Conservation (phyloP, 164 flowering plant genomes). For the Hamamelis virginiana region DNA sequence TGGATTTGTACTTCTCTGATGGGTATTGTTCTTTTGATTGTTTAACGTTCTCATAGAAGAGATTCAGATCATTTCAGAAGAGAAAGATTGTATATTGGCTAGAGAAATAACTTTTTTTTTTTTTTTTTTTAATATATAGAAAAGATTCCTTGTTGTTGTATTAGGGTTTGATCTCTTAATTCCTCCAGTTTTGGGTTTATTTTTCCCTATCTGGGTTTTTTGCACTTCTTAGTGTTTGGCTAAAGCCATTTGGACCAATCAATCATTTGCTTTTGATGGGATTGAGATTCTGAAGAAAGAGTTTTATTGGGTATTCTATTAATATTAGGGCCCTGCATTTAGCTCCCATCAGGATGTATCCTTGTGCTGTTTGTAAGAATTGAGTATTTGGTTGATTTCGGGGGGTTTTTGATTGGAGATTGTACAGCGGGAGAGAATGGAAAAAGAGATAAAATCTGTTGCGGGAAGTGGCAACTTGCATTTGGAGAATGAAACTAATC, state of each 20-base stretch:
- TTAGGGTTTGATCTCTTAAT: not conserved
- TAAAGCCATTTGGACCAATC: not conserved
- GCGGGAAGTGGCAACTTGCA: constrained; percentile 16
- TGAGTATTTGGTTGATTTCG: constrained; percentile 9
- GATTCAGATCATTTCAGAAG: not conserved
- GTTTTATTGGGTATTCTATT: not conserved
- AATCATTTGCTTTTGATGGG: not conserved
- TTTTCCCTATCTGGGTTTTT: not conserved
- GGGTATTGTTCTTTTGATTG: not conserved
- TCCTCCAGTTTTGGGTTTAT: not conserved
- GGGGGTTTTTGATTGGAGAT: not conserved
- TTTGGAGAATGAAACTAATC: constrained; percentile 21
- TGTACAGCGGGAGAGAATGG: constrained; percentile 28
- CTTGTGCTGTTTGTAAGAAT: not conserved
- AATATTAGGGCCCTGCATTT: not conserved
- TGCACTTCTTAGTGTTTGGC: not conserved
- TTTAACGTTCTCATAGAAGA: not conserved
- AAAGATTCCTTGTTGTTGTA: not conserved
- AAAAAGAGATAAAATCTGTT: constrained; percentile 23
- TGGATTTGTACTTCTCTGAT: not conserved
- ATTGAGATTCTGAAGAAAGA: constrained; percentile 4
- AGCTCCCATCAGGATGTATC: not conserved
- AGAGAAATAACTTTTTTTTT: too few species aligned
- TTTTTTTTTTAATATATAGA: too few species aligned
- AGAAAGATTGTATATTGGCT: not conserved